phyloP scores from a whole-genome alignment of 2,329 filamentous ascomycete genomes.

The Aspergillus oerlinghausenensis region DNA sequence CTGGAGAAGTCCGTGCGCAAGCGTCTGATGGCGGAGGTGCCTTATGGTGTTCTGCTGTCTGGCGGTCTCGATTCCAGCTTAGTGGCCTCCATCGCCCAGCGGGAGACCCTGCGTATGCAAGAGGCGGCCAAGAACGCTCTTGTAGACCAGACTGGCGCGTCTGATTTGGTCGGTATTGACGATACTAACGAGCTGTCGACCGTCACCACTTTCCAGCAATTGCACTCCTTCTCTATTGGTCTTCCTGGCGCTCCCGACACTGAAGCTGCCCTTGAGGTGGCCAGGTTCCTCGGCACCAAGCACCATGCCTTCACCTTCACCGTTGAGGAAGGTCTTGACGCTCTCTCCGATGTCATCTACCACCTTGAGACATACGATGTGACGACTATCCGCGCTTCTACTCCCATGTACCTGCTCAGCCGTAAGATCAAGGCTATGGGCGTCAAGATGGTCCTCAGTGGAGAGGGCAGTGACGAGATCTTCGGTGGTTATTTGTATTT shows the following conservation, averaged over 20 bases:
- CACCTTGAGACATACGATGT: constrained; percentile 98
- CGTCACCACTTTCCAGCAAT: constrained; percentile 83
- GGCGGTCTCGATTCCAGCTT: constrained; percentile 94
- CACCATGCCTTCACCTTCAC: constrained; percentile 99
- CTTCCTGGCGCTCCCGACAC: constrained; percentile 90
- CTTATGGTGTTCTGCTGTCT: constrained; percentile 91
- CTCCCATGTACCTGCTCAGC: constrained; percentile 95
- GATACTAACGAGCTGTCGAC: constrained; percentile 86
- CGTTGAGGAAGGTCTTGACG: constrained; percentile 93
- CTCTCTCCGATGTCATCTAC: constrained; percentile 94
- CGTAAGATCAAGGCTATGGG: constrained; percentile 99
- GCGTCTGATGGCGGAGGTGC: constrained; percentile 97
- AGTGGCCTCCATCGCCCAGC: constrained; percentile 90
- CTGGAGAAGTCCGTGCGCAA: constrained; percentile 92
- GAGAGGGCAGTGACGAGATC: constrained; percentile 96
- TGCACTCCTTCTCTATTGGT: constrained; percentile 98
- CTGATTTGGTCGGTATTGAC: constrained; percentile 84
- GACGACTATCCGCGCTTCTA: constrained; percentile 95
- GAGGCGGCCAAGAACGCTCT: constrained; percentile 49
- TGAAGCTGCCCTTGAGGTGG: constrained; percentile 84
- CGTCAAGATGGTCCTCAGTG: constrained; percentile 98
- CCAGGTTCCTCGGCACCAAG: constrained; percentile 94
- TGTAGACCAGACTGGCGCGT: constrained; percentile 40
- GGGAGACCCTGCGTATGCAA: constrained; percentile 78
- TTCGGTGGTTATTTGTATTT: constrained; percentile 99